A percentile compares a stretch with the other conserved stretches of the same genome.
Evolutionary conservation across 2,329 filamentous ascomycete species (phyloP).

Genomic region (Colletotrichum shisoi): DNA sequence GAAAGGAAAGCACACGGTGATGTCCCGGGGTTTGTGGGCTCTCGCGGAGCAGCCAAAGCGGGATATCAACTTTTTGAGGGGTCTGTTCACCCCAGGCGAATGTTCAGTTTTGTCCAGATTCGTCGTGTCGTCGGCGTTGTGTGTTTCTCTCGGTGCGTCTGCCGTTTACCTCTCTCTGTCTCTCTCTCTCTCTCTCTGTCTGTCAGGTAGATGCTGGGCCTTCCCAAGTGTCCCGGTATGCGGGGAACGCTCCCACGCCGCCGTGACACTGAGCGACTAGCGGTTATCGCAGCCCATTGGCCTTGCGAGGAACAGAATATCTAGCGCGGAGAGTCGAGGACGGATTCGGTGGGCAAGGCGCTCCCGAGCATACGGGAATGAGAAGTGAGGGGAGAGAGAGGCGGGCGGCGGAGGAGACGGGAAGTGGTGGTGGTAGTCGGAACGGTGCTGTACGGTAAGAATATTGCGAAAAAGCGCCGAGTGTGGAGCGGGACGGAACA

Average conservation of each 20-base stretch:
- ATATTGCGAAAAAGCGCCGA: slow-evolving; percentile 40
- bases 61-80: slow-evolving; percentile 31
- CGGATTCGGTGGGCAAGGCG: slow-evolving; percentile 27
- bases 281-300: slow-evolving; percentile 67
- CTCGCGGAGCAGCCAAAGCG: slow-evolving; percentile 4
- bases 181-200: background rate
- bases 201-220: slow-evolving; percentile 28
- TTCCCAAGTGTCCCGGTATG: slow-evolving; percentile 55
- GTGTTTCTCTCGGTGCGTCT: slow-evolving; percentile 12
- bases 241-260: slow-evolving; percentile 66
- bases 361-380: slow-evolving; percentile 34
- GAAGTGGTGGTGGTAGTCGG: slow-evolving; percentile 16
- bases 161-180: slow-evolving; percentile 7
- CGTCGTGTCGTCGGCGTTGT: slow-evolving; percentile 19
- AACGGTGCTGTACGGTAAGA: slow-evolving; percentile 25
- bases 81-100: slow-evolving; percentile 5
- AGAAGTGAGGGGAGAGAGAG: slow-evolving; percentile 41
- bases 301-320: slow-evolving; percentile 42
- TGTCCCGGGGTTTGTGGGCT: slow-evolving; percentile 5
- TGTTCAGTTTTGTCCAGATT: slow-evolving; percentile 1
- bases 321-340: slow-evolving; percentile 22
- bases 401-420: slow-evolving; percentile 26
- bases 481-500: slow-evolving; percentile 37
- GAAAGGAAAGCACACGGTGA: slow-evolving; percentile 7
- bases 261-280: slow-evolving; percentile 64